A percentile compares a stretch with the other conserved stretches of the same genome.
These are phyloP conservation scores for Mycena olivaceomarginata DNA, from an alignment of 768 basidiomycete genomes.

Conservation along the genomic window DNA sequence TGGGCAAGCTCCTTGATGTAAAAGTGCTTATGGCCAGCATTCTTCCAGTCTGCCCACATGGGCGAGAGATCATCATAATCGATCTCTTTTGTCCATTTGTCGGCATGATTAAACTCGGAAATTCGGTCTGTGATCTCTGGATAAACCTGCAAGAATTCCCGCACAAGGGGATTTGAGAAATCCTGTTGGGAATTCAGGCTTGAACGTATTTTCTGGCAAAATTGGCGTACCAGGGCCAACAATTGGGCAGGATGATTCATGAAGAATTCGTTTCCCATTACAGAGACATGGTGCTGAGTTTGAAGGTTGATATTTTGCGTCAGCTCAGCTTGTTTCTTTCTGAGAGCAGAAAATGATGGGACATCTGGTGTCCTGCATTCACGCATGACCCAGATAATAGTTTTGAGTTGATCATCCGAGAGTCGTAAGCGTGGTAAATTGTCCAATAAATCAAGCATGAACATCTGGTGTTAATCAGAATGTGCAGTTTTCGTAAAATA, in stretches of 20 bases:
- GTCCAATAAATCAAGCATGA: background rate
- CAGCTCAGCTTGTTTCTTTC: slow-evolving; percentile 49
- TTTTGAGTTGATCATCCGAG: background rate
- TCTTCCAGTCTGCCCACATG: slow-evolving; percentile 40
- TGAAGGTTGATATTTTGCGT: slow-evolving; percentile 28
- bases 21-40: background rate
- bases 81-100: too few species aligned
- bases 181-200: slow-evolving; percentile 43
- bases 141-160: slow-evolving; percentile 46
- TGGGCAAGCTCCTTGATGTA: slow-evolving; percentile 35
- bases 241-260: slow-evolving; percentile 47
- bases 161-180: slow-evolving; percentile 46
- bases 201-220: too few species aligned
- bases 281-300: slow-evolving; percentile 45
- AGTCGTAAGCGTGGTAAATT: background rate
- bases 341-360: slow-evolving; percentile 51
- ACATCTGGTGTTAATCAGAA: background rate
- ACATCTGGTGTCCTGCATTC: slow-evolving; percentile 51
- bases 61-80: slow-evolving; percentile 35
- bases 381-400: background rate
- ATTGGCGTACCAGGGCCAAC: slow-evolving; percentile 45
- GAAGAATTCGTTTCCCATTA: slow-evolving; percentile 54
- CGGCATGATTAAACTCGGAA: slow-evolving; percentile 27
- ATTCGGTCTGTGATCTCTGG: slow-evolving; percentile 45
- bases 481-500: too few species aligned